Percentiles rank a stretch among this genome's conserved stretches.
Evolutionary conservation across 805 yeast species (phyloP).

Genomic region (Candida corydali): DNA sequence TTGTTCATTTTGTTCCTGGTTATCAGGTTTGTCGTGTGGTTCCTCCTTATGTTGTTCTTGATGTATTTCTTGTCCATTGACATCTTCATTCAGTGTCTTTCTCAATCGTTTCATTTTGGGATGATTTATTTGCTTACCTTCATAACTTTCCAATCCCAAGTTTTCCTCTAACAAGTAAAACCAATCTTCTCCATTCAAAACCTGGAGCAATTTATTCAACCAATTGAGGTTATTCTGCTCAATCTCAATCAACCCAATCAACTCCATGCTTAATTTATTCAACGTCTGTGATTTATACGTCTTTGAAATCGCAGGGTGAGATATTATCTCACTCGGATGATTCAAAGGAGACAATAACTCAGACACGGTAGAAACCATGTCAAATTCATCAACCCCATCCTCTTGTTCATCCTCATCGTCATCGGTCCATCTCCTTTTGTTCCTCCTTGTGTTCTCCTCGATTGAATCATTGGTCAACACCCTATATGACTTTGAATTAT

Average conservation of each 20-base stretch:
- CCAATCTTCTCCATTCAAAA: slow-evolving; percentile 86
- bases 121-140: no score
- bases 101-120: no score
- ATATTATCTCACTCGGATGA: slow-evolving; percentile 74
- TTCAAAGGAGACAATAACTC: slow-evolving; percentile 71
- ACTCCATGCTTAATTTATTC: slow-evolving; percentile 58
- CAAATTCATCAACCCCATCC: slow-evolving; percentile 17
- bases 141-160: slow-evolving; percentile 63
- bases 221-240: slow-evolving; percentile 78
- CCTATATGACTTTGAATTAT: slow-evolving; percentile 30
- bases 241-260: slow-evolving; percentile 71
- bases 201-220: slow-evolving; percentile 66
- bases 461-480: slow-evolving; percentile 35
- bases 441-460: slow-evolving; percentile 21
- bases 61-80: slow-evolving; percentile 9
- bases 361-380: slow-evolving; percentile 25
- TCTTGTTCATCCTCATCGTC: slow-evolving; percentile 18
- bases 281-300: slow-evolving; percentile 57
- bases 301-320: slow-evolving; percentile 62
- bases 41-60: slow-evolving; percentile 9
- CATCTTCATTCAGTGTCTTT: neutral
- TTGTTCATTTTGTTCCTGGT: slow-evolving; percentile 13
- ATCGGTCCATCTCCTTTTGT: slow-evolving; percentile 34
- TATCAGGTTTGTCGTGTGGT: no score
- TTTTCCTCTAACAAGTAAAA: slow-evolving; percentile 58